Percentiles rank a stretch among this genome's conserved stretches.
These are phyloP conservation scores for Deinandra increscens DNA, from an alignment of 129 eudicot species.

Conservation along the genomic window DNA sequence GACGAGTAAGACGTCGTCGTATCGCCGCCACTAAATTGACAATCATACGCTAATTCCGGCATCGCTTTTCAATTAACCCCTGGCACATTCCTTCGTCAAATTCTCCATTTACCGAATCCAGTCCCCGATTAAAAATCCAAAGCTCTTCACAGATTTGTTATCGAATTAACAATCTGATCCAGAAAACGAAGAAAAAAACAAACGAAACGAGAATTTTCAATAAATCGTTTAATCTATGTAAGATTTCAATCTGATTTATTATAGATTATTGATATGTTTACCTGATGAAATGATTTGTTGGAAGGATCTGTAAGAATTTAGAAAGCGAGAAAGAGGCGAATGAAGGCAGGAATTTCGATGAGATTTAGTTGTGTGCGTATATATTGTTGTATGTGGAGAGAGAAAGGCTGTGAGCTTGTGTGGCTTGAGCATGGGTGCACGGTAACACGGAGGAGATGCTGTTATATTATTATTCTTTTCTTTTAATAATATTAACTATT, in stretches of 20 bases:
- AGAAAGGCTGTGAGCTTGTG: slow-evolving; percentile 27
- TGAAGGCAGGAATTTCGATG: slow-evolving; percentile 37
- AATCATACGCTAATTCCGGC: slow-evolving; percentile 69
- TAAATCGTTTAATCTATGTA: neutral
- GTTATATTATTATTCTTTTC: slow-evolving; percentile 18
- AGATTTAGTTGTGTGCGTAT: slow-evolving; percentile 44
- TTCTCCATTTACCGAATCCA: slow-evolving; percentile 24
- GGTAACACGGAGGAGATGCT: slow-evolving; percentile 33
- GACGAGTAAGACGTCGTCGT: slow-evolving; percentile 42
- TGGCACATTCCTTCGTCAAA: slow-evolving; percentile 28
- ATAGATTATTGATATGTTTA: slow-evolving; percentile 16
- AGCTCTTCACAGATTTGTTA: slow-evolving; percentile 25
- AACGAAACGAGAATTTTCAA: slow-evolving; percentile 11
- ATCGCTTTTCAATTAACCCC: slow-evolving; percentile 38
- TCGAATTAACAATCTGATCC: slow-evolving; percentile 31
- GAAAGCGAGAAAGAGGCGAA: slow-evolving; percentile 39
- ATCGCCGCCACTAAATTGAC: slow-evolving; percentile 39
- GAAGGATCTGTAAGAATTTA: slow-evolving; percentile 32
- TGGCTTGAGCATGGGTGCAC: slow-evolving; percentile 39
- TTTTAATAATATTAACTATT: slow-evolving; percentile 1
- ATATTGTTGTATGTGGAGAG: slow-evolving; percentile 25
- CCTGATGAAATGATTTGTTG: slow-evolving; percentile 28
- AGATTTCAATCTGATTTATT: slow-evolving; percentile 18
- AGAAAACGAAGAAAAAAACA: neutral
- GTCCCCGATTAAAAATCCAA: slow-evolving; percentile 14